Conservation (phyloP, 2,329 filamentous ascomycete species). For the Tolypocladium guangdongense region DNA sequence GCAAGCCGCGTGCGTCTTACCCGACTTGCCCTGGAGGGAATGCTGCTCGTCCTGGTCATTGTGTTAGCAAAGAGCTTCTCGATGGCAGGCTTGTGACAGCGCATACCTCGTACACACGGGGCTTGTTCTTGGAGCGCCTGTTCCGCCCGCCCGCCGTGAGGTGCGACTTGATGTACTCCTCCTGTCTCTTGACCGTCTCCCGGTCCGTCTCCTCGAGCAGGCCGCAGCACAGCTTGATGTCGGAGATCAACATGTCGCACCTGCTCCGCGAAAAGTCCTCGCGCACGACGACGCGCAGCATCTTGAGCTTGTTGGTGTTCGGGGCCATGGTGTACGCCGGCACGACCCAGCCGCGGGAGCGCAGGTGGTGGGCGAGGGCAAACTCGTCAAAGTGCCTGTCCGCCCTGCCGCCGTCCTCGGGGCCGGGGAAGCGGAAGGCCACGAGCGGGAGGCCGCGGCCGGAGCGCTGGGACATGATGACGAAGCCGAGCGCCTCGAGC, state of each 20-base stretch:
- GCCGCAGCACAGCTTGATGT: constrained; percentile 67
- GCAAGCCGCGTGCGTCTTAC: constrained; percentile 83
- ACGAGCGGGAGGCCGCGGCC: constrained; percentile 80
- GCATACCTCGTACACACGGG: constrained; percentile 37
- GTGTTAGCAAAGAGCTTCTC: neutral
- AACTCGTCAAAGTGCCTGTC: constrained; percentile 63
- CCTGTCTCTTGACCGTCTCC: constrained; percentile 57
- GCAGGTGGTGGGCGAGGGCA: constrained; percentile 71
- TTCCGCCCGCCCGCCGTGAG: constrained; percentile 40
- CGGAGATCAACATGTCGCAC: constrained; percentile 66
- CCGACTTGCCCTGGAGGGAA: constrained; percentile 78
- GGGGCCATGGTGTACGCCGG: constrained; percentile 97
- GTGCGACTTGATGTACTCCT: constrained; percentile 52
- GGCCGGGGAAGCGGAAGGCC: constrained; percentile 64
- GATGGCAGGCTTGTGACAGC: neutral
- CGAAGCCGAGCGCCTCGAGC: constrained; percentile 66
- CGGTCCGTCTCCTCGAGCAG: constrained; percentile 65
- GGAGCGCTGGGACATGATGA: constrained; percentile 73
- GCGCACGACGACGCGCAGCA: constrained; percentile 84
- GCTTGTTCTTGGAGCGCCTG: constrained; percentile 33
- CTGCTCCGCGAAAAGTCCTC: constrained; percentile 81
- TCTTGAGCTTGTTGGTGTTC: constrained; percentile 70
- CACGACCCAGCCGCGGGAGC: constrained; percentile 83
- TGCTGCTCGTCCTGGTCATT: constrained; percentile 58
- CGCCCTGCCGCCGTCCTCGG: constrained; percentile 35